These are phyloP conservation scores for Kregervanrija fluxuum DNA, from an alignment of 805 yeast species.

Conservation along the genomic window DNA sequence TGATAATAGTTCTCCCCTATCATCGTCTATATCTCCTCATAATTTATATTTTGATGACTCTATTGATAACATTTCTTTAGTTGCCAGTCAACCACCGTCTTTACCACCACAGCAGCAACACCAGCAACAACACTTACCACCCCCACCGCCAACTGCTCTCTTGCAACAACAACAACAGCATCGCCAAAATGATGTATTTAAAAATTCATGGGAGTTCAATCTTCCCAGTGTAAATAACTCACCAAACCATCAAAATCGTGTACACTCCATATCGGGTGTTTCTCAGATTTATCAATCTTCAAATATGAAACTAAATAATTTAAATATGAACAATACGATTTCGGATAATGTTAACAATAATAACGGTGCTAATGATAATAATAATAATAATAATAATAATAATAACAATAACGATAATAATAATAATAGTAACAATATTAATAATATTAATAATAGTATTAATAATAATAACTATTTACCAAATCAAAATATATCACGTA, in stretches of 20 bases:
- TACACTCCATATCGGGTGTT: constrained; percentile 4
- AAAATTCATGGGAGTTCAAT: constrained; percentile 6
- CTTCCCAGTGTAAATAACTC: not conserved
- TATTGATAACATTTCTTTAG: no score
- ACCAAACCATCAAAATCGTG: constrained; percentile 1
- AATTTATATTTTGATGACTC: no score
- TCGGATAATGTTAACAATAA: no score
- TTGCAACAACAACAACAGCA: not conserved
- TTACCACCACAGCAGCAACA: no score
- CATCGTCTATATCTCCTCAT: constrained; percentile 1
- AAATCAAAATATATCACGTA: not conserved
- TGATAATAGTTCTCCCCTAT: not conserved
- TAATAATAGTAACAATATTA: not conserved
- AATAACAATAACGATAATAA: not conserved
- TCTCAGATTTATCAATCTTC: not conserved
- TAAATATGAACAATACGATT: no score
- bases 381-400: not conserved
- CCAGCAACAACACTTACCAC: not conserved
- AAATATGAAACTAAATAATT: no score
- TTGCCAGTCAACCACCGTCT: no score
- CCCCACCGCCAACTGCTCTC: not conserved
- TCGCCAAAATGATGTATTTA: not conserved
- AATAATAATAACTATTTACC: not conserved
- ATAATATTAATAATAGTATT: not conserved
- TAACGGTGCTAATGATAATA: not conserved